These are phyloP conservation scores for Daedalea quercina DNA, from an alignment of 768 basidiomycete species.

Conservation along the genomic window DNA sequence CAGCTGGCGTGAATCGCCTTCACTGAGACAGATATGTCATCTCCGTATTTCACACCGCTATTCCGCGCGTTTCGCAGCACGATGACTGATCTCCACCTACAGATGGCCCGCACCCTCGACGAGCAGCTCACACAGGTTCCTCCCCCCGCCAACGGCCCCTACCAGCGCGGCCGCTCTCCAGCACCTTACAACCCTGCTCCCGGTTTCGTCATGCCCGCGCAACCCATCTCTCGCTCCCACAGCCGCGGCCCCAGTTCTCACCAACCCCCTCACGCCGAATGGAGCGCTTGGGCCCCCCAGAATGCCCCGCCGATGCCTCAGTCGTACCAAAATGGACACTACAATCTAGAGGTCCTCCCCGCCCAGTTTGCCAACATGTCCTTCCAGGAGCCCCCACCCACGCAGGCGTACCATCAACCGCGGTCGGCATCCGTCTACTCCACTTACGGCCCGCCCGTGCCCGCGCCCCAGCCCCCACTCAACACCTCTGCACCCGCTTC, in stretches of 20 bases:
- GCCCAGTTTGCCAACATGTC: constrained; percentile 3
- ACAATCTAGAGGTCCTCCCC: neutral
- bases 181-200: constrained; percentile 14
- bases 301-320: neutral
- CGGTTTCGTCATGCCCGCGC: constrained; percentile 7
- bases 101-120: constrained; percentile 65
- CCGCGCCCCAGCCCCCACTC: constrained; percentile 5
- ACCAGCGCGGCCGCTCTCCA: constrained; percentile 11
- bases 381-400: constrained; percentile 14
- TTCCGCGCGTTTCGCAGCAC: constrained; percentile 6
- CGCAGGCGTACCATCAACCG: constrained; percentile 14
- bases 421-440: constrained; percentile 16
- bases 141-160: constrained; percentile 16
- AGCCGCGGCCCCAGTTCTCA: constrained; percentile 19
- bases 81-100: constrained; percentile 14
- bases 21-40: no score
- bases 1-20: no score
- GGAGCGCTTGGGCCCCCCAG: constrained; percentile 19
- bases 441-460: constrained; percentile 9
- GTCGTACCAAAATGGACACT: constrained; percentile 3
- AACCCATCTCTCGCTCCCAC: constrained; percentile 2
- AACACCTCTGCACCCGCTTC: constrained; percentile 31
- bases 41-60: no score
- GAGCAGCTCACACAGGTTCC: constrained; percentile 27
- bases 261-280: constrained; percentile 17